Conservation (phyloP, 2,329 filamentous ascomycete species). For the Beauveria varroae region DNA sequence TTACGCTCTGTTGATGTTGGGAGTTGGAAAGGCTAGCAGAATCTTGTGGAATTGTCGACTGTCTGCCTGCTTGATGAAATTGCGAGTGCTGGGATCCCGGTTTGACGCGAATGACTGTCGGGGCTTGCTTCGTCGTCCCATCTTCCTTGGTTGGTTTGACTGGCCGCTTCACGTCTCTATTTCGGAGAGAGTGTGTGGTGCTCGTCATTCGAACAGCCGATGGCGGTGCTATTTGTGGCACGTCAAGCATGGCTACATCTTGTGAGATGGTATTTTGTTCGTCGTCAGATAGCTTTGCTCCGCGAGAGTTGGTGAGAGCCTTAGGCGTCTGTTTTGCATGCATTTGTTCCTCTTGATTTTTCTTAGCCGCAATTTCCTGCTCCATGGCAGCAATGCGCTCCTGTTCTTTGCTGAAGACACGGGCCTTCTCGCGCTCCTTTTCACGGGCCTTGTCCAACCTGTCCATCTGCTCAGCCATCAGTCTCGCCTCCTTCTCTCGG, state of each 20-base stretch:
- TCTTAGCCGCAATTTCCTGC: constrained; percentile 44
- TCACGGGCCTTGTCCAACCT: constrained; percentile 61
- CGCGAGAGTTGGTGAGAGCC: constrained; percentile 45
- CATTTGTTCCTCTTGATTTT: constrained; percentile 43
- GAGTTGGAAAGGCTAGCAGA: constrained; percentile 22
- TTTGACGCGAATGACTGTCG: constrained; percentile 64
- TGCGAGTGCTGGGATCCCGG: constrained; percentile 55
- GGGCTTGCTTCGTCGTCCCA: constrained; percentile 56
- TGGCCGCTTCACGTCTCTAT: constrained; percentile 50
- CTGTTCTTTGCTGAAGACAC: constrained; percentile 49
- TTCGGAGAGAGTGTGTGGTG: constrained; percentile 40
- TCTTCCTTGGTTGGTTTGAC: constrained; percentile 55
- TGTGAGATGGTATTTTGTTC: constrained; percentile 25
- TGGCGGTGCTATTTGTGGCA: constrained; percentile 48
- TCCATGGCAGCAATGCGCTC: constrained; percentile 47
- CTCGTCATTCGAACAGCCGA: constrained; percentile 50
- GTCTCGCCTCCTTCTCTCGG: constrained; percentile 56
- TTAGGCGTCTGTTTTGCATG: constrained; percentile 35
- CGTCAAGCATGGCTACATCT: constrained; percentile 51
- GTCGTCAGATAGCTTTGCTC: constrained; percentile 31
- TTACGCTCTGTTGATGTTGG: constrained; percentile 46
- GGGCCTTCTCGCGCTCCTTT: constrained; percentile 63
- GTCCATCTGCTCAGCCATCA: constrained; percentile 50
- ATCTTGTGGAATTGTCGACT: constrained; percentile 51
- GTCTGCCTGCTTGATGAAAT: constrained; percentile 48